Percentiles rank a stretch among this genome's conserved stretches.
Conservation (phyloP, 305 asterid genomes). For the Solanum hybrid region DNA sequence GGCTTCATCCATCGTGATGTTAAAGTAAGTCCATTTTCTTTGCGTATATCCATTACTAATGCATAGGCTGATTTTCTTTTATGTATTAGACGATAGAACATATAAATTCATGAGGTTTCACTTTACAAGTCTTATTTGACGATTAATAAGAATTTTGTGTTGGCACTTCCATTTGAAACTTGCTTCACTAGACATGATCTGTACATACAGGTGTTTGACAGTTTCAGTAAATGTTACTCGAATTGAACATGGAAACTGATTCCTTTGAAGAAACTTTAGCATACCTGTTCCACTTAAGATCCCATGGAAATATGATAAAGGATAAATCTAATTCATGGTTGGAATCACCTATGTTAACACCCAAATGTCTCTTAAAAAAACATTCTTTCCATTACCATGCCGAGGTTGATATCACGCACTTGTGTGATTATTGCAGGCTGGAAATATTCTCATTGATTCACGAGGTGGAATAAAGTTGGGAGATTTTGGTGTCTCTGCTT, state of each 20-base stretch:
- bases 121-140: background rate
- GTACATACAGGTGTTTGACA: background rate
- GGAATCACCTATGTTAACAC: background rate
- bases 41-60: background rate
- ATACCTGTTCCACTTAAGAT: background rate
- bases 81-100: background rate
- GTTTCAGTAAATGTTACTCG: background rate
- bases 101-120: background rate
- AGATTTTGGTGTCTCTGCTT: conserved; percentile 24
- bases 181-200: background rate
- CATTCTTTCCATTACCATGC: background rate
- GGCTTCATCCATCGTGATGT: conserved; percentile 99
- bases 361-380: too few species aligned
- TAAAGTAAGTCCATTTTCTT: conserved; percentile 47
- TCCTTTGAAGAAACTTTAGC: background rate
- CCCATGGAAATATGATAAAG: background rate
- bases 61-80: background rate
- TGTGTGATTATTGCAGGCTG: conserved; percentile 15
- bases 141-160: background rate
- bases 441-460: conserved; percentile 21
- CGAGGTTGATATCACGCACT: background rate
- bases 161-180: background rate
- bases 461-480: conserved; percentile 19
- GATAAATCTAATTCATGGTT: background rate
- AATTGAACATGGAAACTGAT: background rate